These are phyloP conservation scores for Eurotiales sp. DNA, from an alignment of 2,329 filamentous ascomycete genomes.

Conservation along the genomic window DNA sequence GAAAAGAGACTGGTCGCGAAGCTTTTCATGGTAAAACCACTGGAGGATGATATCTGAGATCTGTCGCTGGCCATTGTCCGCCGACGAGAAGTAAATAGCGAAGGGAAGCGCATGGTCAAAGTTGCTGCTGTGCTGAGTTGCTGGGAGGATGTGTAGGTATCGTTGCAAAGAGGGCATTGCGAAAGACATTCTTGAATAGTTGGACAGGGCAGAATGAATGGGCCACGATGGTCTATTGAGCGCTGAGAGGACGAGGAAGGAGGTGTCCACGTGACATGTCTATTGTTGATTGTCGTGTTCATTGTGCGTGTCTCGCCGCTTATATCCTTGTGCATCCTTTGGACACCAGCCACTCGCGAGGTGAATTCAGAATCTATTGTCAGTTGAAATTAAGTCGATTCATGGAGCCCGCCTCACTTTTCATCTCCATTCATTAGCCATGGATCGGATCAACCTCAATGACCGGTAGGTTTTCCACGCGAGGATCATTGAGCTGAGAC, in stretches of 20 bases:
- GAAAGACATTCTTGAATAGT: background rate
- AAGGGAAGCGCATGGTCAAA: background rate
- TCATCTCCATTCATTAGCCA: background rate
- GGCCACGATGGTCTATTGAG: too few species aligned
- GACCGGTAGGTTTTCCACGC: background rate
- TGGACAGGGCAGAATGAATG: background rate
- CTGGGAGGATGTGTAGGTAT: background rate
- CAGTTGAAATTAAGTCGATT: too few species aligned
- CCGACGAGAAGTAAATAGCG: background rate
- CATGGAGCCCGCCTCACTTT: too few species aligned
- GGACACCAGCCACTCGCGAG: too few species aligned
- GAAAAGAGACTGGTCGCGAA: slow-evolving; percentile 1
- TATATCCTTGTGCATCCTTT: too few species aligned
- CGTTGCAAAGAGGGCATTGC: background rate
- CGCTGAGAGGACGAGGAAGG: too few species aligned
- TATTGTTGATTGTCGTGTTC: too few species aligned
- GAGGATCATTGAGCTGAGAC: slow-evolving; percentile 17
- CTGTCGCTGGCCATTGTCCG: background rate
- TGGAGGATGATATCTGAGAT: background rate
- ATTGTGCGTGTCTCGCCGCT: too few species aligned
- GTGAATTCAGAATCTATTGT: background rate
- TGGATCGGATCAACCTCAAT: slow-evolving; percentile 26
- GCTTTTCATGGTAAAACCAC: background rate
- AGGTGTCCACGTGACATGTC: too few species aligned
- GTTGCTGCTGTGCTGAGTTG: background rate